phyloP scores from a whole-genome alignment of 1,139 yeast species.

The Kodamaea anthophila region DNA sequence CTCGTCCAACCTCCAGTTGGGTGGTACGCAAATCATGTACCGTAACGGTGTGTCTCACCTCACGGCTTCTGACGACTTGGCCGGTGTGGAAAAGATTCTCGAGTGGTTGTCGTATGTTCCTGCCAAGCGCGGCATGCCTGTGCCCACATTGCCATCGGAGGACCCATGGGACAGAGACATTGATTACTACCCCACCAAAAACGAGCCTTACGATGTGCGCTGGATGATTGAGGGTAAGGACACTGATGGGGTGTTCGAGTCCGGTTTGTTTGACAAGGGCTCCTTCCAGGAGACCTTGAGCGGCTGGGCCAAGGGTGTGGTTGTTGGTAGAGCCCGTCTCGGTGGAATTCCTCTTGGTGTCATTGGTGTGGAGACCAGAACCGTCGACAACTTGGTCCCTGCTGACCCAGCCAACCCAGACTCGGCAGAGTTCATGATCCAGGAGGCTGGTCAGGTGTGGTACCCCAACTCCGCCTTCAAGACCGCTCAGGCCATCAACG shows the following conservation, averaged over 20 bases:
- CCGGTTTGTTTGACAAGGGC: conserved; percentile 84
- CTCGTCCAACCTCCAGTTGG: conserved; percentile 91
- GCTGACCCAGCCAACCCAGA: conserved; percentile 98
- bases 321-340: conserved; percentile 95
- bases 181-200: conserved; percentile 68
- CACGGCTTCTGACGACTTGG: conserved; percentile 92
- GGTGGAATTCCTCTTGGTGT: conserved; percentile 99
- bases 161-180: conserved; percentile 94
- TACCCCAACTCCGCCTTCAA: conserved; percentile 98
- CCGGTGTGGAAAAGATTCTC: conserved; percentile 91
- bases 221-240: conserved; percentile 89
- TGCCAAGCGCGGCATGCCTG: conserved; percentile 82
- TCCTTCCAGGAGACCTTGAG: conserved; percentile 96
- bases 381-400: conserved; percentile 82
- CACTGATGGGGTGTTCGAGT: conserved; percentile 58
- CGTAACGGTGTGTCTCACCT: conserved; percentile 95
- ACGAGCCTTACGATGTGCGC: conserved; percentile 83
- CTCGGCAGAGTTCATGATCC: conserved; percentile 79
- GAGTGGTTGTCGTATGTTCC: conserved; percentile 97
- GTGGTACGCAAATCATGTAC: conserved; percentile 99
- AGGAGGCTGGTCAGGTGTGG: conserved; percentile 99
- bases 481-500: conserved; percentile 97
- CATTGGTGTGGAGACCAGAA: conserved; percentile 89
- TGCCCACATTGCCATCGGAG: conserved; percentile 77
- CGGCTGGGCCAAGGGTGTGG: conserved; percentile 99